These are phyloP conservation scores for Myxozyma nipponensis DNA, from an alignment of 805 yeast species.

Conservation along the genomic window DNA sequence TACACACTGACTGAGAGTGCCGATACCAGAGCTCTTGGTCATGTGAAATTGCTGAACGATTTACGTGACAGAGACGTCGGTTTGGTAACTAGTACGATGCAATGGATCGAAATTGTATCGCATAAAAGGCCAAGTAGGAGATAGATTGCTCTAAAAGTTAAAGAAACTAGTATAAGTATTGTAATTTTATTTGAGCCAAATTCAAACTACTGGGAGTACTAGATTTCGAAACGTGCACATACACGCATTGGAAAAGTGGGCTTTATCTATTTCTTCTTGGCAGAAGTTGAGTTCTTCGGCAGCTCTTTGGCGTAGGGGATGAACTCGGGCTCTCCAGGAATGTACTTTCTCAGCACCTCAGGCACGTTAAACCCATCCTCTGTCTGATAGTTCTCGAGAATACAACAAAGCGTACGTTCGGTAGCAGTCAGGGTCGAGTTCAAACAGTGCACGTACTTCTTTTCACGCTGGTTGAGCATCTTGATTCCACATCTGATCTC, in stretches of 20 bases:
- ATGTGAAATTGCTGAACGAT: slow-evolving; percentile 4
- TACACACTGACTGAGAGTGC: not conserved
- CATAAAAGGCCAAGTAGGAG: not conserved
- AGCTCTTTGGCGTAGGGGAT: slow-evolving; percentile 84
- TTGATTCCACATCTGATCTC: slow-evolving; percentile 99
- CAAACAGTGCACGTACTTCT: slow-evolving; percentile 97
- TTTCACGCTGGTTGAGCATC: slow-evolving; percentile 89
- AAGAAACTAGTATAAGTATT: too few species aligned
- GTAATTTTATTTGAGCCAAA: too few species aligned
- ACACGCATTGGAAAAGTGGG: too few species aligned
- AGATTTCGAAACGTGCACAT: too few species aligned
- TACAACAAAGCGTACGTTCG: slow-evolving; percentile 96
- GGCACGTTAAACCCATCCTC: slow-evolving; percentile 88
- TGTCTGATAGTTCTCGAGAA: slow-evolving; percentile 95
- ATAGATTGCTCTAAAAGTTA: too few species aligned
- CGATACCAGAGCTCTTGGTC: not conserved
- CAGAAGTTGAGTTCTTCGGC: slow-evolving; percentile 90
- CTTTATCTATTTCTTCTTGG: slow-evolving; percentile 48
- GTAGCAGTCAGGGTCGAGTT: slow-evolving; percentile 97
- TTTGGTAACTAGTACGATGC: slow-evolving; percentile 4
- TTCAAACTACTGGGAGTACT: too few species aligned
- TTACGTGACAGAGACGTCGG: slow-evolving; percentile 13
- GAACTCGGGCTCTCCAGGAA: slow-evolving; percentile 98
- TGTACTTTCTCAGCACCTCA: slow-evolving; percentile 90
- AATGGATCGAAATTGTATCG: slow-evolving; percentile 3